Base-by-base conservation (phyloP, 768 basidiomycete genomes). In the Boletus barrowsii region DNA sequence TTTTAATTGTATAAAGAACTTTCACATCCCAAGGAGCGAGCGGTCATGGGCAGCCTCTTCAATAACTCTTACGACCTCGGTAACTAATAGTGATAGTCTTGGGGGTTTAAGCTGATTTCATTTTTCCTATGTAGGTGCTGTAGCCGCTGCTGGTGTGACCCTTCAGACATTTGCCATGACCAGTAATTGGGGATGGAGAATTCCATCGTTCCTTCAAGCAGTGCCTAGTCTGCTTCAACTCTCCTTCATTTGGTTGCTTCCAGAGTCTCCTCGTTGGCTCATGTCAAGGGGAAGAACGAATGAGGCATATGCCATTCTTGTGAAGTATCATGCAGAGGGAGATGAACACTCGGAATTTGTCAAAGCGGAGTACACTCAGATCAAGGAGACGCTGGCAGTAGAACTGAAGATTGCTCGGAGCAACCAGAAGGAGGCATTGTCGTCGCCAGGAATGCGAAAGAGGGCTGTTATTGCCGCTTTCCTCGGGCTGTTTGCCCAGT, bases 221-320 rank as follows among this genome's bases (percentile, higher is more conserved):
- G 63, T 76, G 0, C 85, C 85, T 2, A 79, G 78, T 54, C 33
- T 74, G 10, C 67, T 85, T 22, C 84, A 86, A 56, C 62, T 86
- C 42, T 55, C 57, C 26, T 82, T 87, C 66, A 74, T 86, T 48
- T 78, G 69, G 62, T 80, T 82, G 61, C 70, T 86, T 15, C 83
- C 83, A 3, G 85, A 87, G 61, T 84, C 82, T 11, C 85, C 85
- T 15, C 77, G 82, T 37, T 86, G 83, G 83, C 75, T 86, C 5
- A 72, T 86, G 30, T 78, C 81, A 4, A 79, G 78, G 46, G 83
- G 83, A 26, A 76, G 83, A 17, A 66, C 65, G 2, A 73, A 74
- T 1, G 80, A 83, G 55, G 83, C 82, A 0, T 65, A 68, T 48
- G 68, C 63, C 1, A 74, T 81, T 42, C 72, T 85, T 24, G 75